These are phyloP conservation scores for Collariella sp. DNA, from an alignment of 495 filamentous ascomycete genomes.

Conservation along the genomic window DNA sequence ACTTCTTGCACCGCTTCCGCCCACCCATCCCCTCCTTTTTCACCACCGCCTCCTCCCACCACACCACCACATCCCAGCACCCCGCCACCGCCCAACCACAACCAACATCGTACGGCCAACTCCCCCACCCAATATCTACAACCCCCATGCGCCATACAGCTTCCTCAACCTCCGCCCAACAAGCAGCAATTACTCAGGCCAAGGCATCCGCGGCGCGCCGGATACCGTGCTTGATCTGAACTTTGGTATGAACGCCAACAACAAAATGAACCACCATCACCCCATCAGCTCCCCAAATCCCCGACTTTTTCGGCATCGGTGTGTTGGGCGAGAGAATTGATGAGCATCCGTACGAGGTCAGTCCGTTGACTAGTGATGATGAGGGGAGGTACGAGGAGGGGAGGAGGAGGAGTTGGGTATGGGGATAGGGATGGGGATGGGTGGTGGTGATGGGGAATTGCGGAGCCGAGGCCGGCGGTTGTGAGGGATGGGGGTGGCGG, in stretches of 20 bases:
- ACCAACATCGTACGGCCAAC: not conserved
- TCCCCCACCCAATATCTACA: not conserved
- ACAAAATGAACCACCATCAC: not conserved
- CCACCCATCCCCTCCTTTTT: slow-evolving; percentile 29
- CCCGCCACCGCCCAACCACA: slow-evolving; percentile 13
- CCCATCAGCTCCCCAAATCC: slow-evolving; percentile 33
- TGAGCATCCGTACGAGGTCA: slow-evolving; percentile 23
- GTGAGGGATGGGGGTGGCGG: slow-evolving; percentile 13
- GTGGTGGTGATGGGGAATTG: not conserved
- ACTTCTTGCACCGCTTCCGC: slow-evolving; percentile 26
- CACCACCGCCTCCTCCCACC: slow-evolving; percentile 11
- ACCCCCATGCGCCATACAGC: not conserved
- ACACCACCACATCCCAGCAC: not conserved
- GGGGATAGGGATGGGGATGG: slow-evolving; percentile 19
- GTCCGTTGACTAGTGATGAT: slow-evolving; percentile 14
- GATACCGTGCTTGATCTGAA: slow-evolving; percentile 18
- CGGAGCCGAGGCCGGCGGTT: slow-evolving; percentile 9
- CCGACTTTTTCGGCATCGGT: slow-evolving; percentile 30
- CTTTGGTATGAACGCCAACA: not conserved
- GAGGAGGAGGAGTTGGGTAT: slow-evolving; percentile 16
- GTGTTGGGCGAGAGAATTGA: too few relatives aligned
- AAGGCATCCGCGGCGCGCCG: slow-evolving; percentile 17
- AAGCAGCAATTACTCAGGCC: slow-evolving; percentile 24
- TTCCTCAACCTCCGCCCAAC: slow-evolving; percentile 15
- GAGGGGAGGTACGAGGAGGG: not conserved